These are phyloP conservation scores for Bertia moriformis DNA, from an alignment of 2,329 filamentous ascomycete species.

Conservation along the genomic window DNA sequence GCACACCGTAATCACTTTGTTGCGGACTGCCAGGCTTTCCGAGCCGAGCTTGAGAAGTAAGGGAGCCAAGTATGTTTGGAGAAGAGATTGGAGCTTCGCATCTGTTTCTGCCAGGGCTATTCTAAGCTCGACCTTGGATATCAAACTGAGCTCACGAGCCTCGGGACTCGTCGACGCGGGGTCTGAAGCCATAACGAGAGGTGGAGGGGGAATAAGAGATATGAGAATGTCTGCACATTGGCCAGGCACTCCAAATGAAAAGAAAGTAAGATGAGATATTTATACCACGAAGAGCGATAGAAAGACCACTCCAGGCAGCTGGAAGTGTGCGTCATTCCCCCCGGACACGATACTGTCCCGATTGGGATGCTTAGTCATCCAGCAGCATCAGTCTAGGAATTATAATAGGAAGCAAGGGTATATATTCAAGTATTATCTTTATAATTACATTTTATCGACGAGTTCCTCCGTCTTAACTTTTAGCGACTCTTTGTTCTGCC, in stretches of 20 bases:
- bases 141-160: constrained; percentile 64
- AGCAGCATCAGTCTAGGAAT: no score
- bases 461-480: not conserved
- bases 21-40: constrained; percentile 64
- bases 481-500: not conserved
- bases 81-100: constrained; percentile 61
- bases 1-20: constrained; percentile 36
- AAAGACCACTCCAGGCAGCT: no score
- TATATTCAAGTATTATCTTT: not conserved
- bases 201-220: no score
- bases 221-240: no score
- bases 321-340: no score
- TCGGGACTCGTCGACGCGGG: constrained; percentile 23
- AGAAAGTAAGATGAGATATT: not conserved
- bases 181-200: not conserved
- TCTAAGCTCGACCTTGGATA: constrained; percentile 73
- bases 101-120: constrained; percentile 72
- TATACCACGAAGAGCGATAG: no score
- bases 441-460: not conserved
- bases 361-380: no score
- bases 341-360: no score
- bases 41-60: constrained; percentile 77
- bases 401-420: not conserved
- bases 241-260: no score
- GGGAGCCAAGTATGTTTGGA: constrained; percentile 67